Base-by-base conservation (phyloP, 768 basidiomycete genomes). In the Phaeotremella fagi region DNA sequence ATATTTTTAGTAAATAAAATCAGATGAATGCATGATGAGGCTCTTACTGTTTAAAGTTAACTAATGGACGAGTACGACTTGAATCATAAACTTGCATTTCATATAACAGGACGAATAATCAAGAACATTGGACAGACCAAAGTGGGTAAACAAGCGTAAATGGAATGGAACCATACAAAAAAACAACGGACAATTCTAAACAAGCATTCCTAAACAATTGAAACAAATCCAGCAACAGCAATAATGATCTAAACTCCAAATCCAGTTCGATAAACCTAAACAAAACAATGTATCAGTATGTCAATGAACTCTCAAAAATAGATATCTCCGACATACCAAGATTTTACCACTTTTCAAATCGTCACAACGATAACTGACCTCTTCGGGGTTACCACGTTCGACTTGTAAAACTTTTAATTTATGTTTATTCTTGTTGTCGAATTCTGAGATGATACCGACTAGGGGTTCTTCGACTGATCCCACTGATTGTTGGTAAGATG, bases 321-420 rank as follows among this genome's bases (percentile, higher is more conserved):
- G 12, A 12, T 24, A 7, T 22, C 38, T 9, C 38, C 38, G 14
- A 62, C 72, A 60, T 54, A 89, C 88, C 82, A 88, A 86, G 37
- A 90, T 81, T 23, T 78, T 75, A 11, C 90, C 90, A 64, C 83
- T 87, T 77, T 91, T 91, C 64, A 92, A 70, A 77, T 92, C 90
- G 36, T 92, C 89, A 72, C 90, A 75, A 50, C 87, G 81, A 77
- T 91, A 94, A 64, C 86, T 90, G n/a, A 82, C 84, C 45, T 78
- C 79, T 66, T 90, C 88, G 26, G 90, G 60, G 4, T 47, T 72
- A 41, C 55, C 86, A 69, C 86, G 83, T 72, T 88, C 90, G 48
- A 90, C 90, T 72, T 92, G 88, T 72, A 85, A 85, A 38, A 88
- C 83, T 70, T 80, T 81, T 48, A 91, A 78, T 78, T 95, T 95